phyloP scores from a whole-genome alignment of 1,139 yeast species.

The Yamadazyma taylorii region DNA sequence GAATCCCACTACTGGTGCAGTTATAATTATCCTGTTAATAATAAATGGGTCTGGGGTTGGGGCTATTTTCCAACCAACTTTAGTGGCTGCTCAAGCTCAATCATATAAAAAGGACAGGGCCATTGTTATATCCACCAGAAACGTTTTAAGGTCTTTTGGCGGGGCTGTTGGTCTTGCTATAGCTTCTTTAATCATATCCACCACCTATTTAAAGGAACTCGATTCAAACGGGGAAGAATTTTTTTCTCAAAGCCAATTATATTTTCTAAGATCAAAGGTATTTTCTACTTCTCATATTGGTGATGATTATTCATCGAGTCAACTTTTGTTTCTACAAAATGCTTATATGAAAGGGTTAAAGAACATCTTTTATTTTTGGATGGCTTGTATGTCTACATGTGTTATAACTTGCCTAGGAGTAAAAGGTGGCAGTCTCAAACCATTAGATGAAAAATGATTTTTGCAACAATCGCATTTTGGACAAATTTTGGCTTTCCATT shows the following conservation, averaged over 20 bases:
- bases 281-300: not conserved
- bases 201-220: slow-evolving; percentile 30
- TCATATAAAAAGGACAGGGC: slow-evolving; percentile 48
- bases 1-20: slow-evolving; percentile 27
- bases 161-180: slow-evolving; percentile 52
- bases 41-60: slow-evolving; percentile 50
- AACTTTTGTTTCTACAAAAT: slow-evolving; percentile 19
- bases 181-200: slow-evolving; percentile 42
- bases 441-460: slow-evolving; percentile 26
- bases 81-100: slow-evolving; percentile 52
- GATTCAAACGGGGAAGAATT: slow-evolving; percentile 4
- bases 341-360: slow-evolving; percentile 30
- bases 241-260: slow-evolving; percentile 3
- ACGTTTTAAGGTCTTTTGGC: slow-evolving; percentile 49
- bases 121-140: slow-evolving; percentile 49
- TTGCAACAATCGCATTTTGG: no score
- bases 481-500: no score
- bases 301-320: slow-evolving; percentile 10
- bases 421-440: slow-evolving; percentile 33
- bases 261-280: slow-evolving; percentile 4
- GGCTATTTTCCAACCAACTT: slow-evolving; percentile 50
- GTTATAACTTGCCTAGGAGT: slow-evolving; percentile 27
- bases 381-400: slow-evolving; percentile 37
- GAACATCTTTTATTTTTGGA: slow-evolving; percentile 32
- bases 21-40: slow-evolving; percentile 31